These are phyloP conservation scores for Plasmodium billcollinsi DNA, from an alignment of 169 alveolate species.

Conservation along the genomic window DNA sequence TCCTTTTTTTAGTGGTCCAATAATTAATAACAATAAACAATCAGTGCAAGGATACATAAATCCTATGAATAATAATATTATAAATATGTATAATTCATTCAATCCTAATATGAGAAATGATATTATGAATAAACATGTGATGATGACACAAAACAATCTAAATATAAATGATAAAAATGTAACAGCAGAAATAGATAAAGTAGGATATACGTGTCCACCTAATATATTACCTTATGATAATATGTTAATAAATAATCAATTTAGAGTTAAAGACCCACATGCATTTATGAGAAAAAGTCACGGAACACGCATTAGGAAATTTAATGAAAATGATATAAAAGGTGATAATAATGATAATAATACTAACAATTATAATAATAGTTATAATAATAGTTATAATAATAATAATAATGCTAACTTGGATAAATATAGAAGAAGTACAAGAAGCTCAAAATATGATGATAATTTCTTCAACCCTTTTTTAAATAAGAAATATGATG, in stretches of 20 bases:
- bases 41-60: no score
- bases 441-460: constrained; percentile 36
- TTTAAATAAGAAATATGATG: constrained; percentile 70
- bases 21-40: no score
- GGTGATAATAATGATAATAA: constrained; percentile 1
- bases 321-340: not conserved
- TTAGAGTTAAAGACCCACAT: not conserved
- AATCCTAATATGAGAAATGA: no score
- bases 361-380: not conserved
- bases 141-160: no score
- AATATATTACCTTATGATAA: not conserved
- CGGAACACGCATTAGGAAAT: not conserved
- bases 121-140: no score
- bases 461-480: constrained; percentile 52
- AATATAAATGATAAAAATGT: no score
- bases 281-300: not conserved
- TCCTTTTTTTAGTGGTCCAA: no score
- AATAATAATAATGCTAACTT: not conserved
- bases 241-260: not conserved
- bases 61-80: no score
- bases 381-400: not conserved
- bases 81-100: no score
- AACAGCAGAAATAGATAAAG: no score
- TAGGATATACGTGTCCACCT: no score
- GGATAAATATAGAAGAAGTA: not conserved